Base-by-base conservation (phyloP, 441 rosid genomes). In the Eruca vesicaria region DNA sequence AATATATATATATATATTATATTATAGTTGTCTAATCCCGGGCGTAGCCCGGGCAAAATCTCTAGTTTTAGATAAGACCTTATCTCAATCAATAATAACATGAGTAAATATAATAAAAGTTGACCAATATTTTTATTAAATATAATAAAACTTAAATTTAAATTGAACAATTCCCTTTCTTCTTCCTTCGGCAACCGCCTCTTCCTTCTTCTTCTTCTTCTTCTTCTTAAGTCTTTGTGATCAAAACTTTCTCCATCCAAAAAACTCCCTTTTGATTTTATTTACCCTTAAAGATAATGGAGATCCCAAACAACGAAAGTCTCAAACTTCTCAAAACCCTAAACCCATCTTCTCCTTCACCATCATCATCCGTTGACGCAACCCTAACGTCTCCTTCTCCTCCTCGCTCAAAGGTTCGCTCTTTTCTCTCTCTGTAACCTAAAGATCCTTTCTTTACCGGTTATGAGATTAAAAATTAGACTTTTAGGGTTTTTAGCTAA, bases 351-450 rank as follows among this genome's bases (percentile, higher is more conserved):
- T 59, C 76, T 35, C 31, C 9, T 32, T 32, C 35, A n/a, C n/a
- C n/a, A n/a, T n/a, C 6, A 32, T 32, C 66, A 62, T 62, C 75
- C 75, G 75, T 69, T 68, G 79, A 79, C 52, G 19, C 76, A 36
- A 63, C 57, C 12, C 63, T 32, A 32, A 58, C 72, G 16, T 68
- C 35, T 32, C 60, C 75, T 35, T 21, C 68, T 35, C 32, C 10
- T 56, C 15, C 58, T 76, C 23, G 29, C 5, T 41, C 79, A 3
- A 69, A 74, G 82, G 79, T 79, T 63, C 60, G 66, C 32, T 64
- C 52, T 48, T 9, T 48, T 48, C 4, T 48, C 7, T 48, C 55
- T 15, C 53, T 15, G 3, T 45, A 15, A 15, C 20, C 50, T 10
- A 32, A 32, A 32, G 35, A 5, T 32, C 9, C 35, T 32, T 32